These are phyloP conservation scores for Penicillium simplicissimum DNA, from an alignment of 495 filamentous ascomycete species.

Conservation along the genomic window DNA sequence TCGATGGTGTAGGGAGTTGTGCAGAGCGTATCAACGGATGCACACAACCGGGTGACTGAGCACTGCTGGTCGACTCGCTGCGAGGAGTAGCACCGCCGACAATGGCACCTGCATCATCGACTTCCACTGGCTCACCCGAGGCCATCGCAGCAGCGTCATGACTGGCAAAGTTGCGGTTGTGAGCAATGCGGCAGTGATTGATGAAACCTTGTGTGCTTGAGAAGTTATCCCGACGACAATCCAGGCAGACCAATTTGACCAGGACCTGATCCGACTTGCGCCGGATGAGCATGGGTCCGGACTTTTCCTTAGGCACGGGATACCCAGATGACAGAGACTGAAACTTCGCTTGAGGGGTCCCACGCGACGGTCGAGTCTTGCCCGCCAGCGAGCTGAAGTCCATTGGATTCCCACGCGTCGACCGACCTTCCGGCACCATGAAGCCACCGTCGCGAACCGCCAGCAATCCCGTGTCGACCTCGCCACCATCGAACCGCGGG, in stretches of 20 bases:
- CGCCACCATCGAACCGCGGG: conserved; percentile 75
- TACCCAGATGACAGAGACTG: conserved; percentile 74
- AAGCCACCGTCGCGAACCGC: conserved; percentile 34
- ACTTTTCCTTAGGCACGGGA: conserved; percentile 65
- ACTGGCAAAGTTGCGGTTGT: conserved; percentile 85
- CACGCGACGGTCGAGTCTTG: conserved; percentile 63
- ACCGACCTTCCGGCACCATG: conserved; percentile 57
- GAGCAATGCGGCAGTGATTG: conserved; percentile 96
- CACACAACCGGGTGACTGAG: conserved; percentile 54
- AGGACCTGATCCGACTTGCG: conserved; percentile 60
- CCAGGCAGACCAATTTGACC: conserved; percentile 83
- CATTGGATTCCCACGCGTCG: conserved; percentile 70
- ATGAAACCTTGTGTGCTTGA: conserved; percentile 96
- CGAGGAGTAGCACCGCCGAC: conserved; percentile 43
- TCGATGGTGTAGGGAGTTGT: conserved; percentile 51
- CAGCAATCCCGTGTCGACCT: conserved; percentile 39
- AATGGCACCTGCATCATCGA: conserved; percentile 59
- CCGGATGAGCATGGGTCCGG: conserved; percentile 60
- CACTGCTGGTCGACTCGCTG: conserved; percentile 40
- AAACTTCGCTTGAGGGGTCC: conserved; percentile 59
- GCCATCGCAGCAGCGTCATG: conserved; percentile 93
- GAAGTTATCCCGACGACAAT: conserved; percentile 87
- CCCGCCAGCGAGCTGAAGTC: conserved; percentile 56
- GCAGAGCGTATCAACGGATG: conserved; percentile 69
- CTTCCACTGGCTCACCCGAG: conserved; percentile 79